Evolutionary conservation across 805 yeast genomes (phyloP).

Genomic region (Sporopachydermia quercuum): DNA sequence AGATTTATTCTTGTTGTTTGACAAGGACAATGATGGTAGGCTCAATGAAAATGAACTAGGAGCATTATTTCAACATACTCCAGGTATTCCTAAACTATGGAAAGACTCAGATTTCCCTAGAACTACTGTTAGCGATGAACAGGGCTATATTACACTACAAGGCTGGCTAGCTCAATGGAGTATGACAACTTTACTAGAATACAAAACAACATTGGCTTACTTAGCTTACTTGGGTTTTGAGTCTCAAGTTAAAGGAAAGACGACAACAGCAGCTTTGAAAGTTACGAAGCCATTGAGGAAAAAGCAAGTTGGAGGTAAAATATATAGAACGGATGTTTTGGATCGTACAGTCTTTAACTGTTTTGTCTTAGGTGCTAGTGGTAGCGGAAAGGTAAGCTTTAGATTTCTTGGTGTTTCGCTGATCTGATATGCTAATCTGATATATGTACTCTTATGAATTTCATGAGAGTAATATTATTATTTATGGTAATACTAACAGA

Average conservation of each 20-base stretch:
- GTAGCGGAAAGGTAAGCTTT: conserved; percentile 49
- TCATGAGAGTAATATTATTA: too few relatives aligned
- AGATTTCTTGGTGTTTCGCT: too few relatives aligned
- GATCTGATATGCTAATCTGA: too few relatives aligned
- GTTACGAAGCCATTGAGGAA: conserved; percentile 70
- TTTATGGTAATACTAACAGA: not conserved
- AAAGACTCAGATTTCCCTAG: conserved; percentile 70
- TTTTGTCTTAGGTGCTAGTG: conserved; percentile 70
- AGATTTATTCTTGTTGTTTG: conserved; percentile 76
- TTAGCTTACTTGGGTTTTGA: conserved; percentile 86
- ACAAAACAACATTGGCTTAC: conserved; percentile 73
- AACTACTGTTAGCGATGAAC: conserved; percentile 80
- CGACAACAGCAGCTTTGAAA: conserved; percentile 40
- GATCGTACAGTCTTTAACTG: conserved; percentile 92
- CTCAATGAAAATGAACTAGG: conserved; percentile 57
- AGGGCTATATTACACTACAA: conserved; percentile 80
- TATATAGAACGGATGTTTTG: conserved; percentile 47
- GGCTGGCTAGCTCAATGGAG: conserved; percentile 99
- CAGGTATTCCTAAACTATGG: conserved; percentile 88
- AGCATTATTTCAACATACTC: conserved; percentile 71
- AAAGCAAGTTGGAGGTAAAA: conserved; percentile 49
- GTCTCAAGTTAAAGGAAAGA: conserved; percentile 12
- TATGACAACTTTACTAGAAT: conserved; percentile 82
- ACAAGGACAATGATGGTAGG: conserved; percentile 95
- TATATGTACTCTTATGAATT: too few relatives aligned